Base-by-base conservation (phyloP, 805 yeast species). In the Jamesozyma gamospora region DNA sequence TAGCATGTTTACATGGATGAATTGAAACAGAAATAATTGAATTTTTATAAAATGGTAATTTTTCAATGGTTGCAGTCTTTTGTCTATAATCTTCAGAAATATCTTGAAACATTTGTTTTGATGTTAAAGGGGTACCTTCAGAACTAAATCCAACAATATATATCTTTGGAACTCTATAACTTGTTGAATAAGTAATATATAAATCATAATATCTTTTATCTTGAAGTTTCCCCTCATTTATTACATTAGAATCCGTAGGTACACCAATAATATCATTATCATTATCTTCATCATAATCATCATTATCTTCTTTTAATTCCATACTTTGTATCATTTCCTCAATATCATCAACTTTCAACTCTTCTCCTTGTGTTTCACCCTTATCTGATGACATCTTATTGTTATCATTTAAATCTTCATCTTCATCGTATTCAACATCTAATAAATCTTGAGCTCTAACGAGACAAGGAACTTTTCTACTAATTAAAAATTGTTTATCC, bases 1-100 rank as follows among this genome's bases (percentile, higher is more conserved):
- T 77, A 1, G 97, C 88, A 59, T 92, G 98, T 49, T 81, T 79
- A 58, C 98, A 92, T 1, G 98, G 98, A 58, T 92, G 98, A 37
- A 92, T 90, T 7, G 95, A 84, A 6, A 92, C 87, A 0, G 83
- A 70, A 2, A 59, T 50, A 10, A 52, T 44, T 0, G 92, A 82
- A 53, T 79, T 76, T 35, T 73, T 75, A 38, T 79, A 70, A 51
- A 87, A 87, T 11, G 98, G 97, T 5, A 95, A 79, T 46, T 75
- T 77, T 61, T 92, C 98, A 43, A 92, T 90, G 0, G 98, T 92
- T 16, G 90, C 98, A 1, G 98, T 92, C 63, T 92, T 92, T 52
- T 90, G 86, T 54, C 90, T 77, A 62, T 92, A 92, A 57, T 92
- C 98, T 29, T 81, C 74, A 2, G 88, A 75, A 34, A 92, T 86